These are phyloP conservation scores for Daldinia eschscholtzii DNA, from an alignment of 2,329 filamentous ascomycete species.

Conservation along the genomic window DNA sequence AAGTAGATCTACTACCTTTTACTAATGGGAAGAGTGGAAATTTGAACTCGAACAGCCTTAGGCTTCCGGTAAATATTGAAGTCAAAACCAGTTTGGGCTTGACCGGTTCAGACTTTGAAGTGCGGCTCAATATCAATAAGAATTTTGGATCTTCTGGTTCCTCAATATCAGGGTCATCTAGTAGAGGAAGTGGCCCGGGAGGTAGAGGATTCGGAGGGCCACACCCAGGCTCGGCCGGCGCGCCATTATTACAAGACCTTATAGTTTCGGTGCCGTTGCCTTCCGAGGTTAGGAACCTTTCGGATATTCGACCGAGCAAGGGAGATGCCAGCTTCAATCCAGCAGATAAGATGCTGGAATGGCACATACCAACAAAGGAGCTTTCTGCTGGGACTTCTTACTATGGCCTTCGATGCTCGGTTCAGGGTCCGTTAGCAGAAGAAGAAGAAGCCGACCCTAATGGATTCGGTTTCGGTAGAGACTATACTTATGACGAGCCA, in stretches of 20 bases:
- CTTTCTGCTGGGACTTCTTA: constrained; percentile 74
- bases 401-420: constrained; percentile 83
- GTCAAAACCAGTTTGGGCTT: constrained; percentile 83
- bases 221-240: constrained; percentile 67
- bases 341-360: constrained; percentile 79
- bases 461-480: constrained; percentile 64
- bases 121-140: constrained; percentile 78
- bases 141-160: constrained; percentile 65
- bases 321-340: constrained; percentile 88
- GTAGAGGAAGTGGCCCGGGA: constrained; percentile 57
- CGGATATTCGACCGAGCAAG: constrained; percentile 82
- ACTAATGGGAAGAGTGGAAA: constrained; percentile 68
- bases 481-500: constrained; percentile 67
- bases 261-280: constrained; percentile 84
- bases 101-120: constrained; percentile 87
- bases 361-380: constrained; percentile 85
- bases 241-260: constrained; percentile 80
- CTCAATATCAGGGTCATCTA: constrained; percentile 56
- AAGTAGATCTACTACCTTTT: constrained; percentile 87
- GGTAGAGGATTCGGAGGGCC: constrained; percentile 59
- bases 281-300: constrained; percentile 81
- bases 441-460: constrained; percentile 62
- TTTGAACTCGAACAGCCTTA: constrained; percentile 73
- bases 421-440: constrained; percentile 73
- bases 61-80: constrained; percentile 84